These are phyloP conservation scores for Colletotrichum sp. DNA, from an alignment of 2,329 filamentous ascomycete species.

Conservation along the genomic window DNA sequence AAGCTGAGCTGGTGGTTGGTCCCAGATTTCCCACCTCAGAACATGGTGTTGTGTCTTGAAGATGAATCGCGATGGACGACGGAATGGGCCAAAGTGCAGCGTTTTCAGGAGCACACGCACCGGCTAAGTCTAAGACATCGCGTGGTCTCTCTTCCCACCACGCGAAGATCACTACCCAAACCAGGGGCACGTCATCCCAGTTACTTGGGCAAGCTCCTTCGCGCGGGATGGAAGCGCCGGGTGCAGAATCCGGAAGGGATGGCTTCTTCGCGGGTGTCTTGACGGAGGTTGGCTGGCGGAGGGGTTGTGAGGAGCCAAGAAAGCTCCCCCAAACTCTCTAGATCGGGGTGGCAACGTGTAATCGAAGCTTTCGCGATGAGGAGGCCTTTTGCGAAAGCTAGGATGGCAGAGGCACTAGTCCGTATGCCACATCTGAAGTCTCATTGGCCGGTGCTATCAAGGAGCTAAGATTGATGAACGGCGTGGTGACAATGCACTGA, in stretches of 20 bases:
- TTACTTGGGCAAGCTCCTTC: background rate
- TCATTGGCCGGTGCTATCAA: background rate
- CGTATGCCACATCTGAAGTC: background rate
- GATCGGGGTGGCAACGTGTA: background rate
- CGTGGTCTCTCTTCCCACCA: background rate
- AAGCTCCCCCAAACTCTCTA: background rate
- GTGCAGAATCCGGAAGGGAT: background rate
- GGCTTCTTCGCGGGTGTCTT: background rate
- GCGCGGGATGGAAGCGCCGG: background rate
- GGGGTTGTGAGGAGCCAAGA: background rate
- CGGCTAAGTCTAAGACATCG: background rate
- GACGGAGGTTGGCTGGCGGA: background rate
- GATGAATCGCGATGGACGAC: background rate
- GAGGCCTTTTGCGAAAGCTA: background rate
- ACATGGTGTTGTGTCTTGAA: background rate
- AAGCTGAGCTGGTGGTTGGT: background rate
- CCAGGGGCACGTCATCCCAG: background rate
- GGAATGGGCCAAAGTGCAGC: background rate
- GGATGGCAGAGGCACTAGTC: background rate
- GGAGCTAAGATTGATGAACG: background rate
- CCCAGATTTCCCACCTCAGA: background rate
- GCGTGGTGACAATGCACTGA: background rate
- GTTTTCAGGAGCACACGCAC: background rate
- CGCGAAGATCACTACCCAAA: slow-evolving; percentile 5
- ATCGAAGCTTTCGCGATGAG: background rate